Percentiles rank a stretch among this genome's conserved stretches.
These are phyloP conservation scores for Colletotrichum sp. DNA, from an alignment of 2,329 filamentous ascomycete species.

Conservation along the genomic window DNA sequence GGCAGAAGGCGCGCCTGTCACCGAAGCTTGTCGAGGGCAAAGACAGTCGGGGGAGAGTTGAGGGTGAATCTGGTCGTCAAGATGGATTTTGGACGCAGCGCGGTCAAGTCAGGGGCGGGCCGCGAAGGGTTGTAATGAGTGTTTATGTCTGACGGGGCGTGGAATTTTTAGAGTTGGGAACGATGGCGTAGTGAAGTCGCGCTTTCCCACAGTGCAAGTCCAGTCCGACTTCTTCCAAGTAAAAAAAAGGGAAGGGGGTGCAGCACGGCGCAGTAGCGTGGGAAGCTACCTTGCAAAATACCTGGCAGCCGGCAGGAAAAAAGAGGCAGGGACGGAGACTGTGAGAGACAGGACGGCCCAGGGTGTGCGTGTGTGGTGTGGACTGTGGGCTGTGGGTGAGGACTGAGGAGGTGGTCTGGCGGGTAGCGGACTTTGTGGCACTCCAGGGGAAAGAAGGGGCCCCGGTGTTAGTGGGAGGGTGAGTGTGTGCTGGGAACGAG, in stretches of 20 bases:
- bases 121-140: conserved; percentile 17
- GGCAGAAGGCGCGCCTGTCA: not conserved
- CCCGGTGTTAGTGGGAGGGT: not conserved
- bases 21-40: not conserved
- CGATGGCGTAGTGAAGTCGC: conserved; percentile 20
- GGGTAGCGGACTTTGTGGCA: conserved; percentile 10
- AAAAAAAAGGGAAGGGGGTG: not conserved
- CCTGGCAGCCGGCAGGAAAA: not conserved
- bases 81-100: conserved; percentile 3
- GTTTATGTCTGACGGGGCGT: conserved; percentile 21
- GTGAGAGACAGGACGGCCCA: not conserved
- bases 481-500: not conserved
- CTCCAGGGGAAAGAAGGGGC: not conserved
- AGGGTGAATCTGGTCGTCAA: conserved; percentile 3
- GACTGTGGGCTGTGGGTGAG: not conserved
- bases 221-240: not conserved
- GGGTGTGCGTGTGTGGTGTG: not conserved
- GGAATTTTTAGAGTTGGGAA: conserved; percentile 23
- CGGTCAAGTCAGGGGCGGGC: conserved; percentile 14
- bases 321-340: not conserved
- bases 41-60: not conserved
- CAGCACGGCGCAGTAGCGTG: not conserved
- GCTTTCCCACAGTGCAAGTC: conserved; percentile 9
- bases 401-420: not conserved
- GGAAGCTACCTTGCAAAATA: not conserved